Evolutionary conservation across 1,284 basidiomycete genomes (phyloP).

Genomic region (Moesziomyces parantarcticus): DNA sequence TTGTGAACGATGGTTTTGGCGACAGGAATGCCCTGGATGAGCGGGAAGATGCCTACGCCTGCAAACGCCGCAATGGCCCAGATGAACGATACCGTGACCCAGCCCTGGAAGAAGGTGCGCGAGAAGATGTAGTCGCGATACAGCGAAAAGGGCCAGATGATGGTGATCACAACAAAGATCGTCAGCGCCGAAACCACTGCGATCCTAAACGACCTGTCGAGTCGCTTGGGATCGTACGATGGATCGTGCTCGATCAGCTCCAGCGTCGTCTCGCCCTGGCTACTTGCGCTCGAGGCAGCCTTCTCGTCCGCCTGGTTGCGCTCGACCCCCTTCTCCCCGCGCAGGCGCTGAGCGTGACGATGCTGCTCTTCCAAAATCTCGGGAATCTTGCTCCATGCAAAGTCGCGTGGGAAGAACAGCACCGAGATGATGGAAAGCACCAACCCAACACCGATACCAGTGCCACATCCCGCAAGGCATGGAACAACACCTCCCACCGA

Average conservation of each 20-base stretch:
- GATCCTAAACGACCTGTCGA: constrained; percentile 41
- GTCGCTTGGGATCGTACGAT: constrained; percentile 26
- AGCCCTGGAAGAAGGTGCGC: constrained; percentile 61
- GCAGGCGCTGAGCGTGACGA: constrained; percentile 15
- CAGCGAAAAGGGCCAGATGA: constrained; percentile 65
- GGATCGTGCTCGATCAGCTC: constrained; percentile 47
- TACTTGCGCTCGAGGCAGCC: constrained; percentile 12
- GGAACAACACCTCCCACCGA: constrained; percentile 47
- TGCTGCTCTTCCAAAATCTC: constrained; percentile 41
- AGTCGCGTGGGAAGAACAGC: constrained; percentile 45
- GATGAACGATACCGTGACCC: constrained; percentile 60
- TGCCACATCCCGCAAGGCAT: constrained; percentile 55
- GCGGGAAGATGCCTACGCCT: constrained; percentile 57
- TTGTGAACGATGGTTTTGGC: constrained; percentile 31
- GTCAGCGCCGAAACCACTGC: constrained; percentile 28
- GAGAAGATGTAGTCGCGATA: constrained; percentile 66
- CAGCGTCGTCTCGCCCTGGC: constrained; percentile 33
- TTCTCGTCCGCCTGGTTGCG: constrained; percentile 4
- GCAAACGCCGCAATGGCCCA: constrained; percentile 60
- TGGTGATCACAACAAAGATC: constrained; percentile 60
- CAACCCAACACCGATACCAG: constrained; percentile 54
- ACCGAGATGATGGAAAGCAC: constrained; percentile 34
- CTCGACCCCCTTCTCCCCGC: constrained; percentile 2
- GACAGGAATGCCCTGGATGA: constrained; percentile 55
- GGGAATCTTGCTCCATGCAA: constrained; percentile 52